Evolutionary conservation across 1,139 yeast genomes (phyloP), one percentile per base, ranked within the genome.

Genomic region (Debaryomyces udenii): DNA sequence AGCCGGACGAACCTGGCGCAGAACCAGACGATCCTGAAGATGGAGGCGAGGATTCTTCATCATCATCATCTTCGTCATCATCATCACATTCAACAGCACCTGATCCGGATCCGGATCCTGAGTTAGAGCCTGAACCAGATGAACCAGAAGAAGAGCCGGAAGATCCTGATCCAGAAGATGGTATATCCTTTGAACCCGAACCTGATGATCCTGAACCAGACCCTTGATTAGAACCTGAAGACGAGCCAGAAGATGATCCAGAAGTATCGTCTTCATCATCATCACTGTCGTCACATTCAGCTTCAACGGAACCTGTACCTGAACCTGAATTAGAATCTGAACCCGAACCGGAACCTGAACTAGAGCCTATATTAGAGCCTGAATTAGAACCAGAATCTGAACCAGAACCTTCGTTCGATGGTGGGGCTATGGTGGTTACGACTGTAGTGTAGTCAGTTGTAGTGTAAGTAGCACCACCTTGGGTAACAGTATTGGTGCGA

Each of bases 321-420:
- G 36, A 33, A 14, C 31, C 28, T 17, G 34, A 30, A 27, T 15
- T 18, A 9, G 44, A 23, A 28, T 35, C 35, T 9, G 36, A 23
- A 3, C 24, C 20, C 7, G 35, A 32, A 22, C 36, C 18, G 11
- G 37, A 28, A 11, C 22, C 40, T 29, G 42, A 39, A 16, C 29
- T 27, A 17, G 45, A 15, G 30, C 37, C 35, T 10, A 45, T 33
- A 38, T 39, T 46, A 14, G 51, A 41, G 27, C 47, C 46, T 15
- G 55, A 43, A 37, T 47, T 41, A 11, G 45, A 41, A 40, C 48
- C 41, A 16, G 51, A 41, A 29, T 41, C 42, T 24, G 51, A 38
- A 18, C 46, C 47, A 27, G 56, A 42, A 36, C 46, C 44, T 31
- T 55, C 45, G 38, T 49, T 44, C 14, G 50, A 41, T 29, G 46